Evolutionary conservation across 345 rosid genomes (phyloP).

Genomic region (Hibiscus tridactylites): DNA sequence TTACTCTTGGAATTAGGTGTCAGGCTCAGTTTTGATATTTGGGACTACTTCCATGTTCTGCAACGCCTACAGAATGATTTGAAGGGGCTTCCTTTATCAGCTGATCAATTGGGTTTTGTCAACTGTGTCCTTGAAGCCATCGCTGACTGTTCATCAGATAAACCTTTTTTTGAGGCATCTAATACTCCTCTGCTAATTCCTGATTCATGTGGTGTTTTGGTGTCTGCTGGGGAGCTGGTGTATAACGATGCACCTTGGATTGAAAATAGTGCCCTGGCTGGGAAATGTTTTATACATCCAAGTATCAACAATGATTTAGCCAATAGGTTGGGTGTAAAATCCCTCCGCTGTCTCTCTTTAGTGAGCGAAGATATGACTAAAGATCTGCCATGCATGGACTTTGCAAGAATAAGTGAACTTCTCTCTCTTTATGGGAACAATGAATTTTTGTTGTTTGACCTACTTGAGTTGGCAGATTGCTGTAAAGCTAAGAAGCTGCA

Average conservation of each 20-base stretch:
- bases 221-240: slow-evolving; percentile 53
- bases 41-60: slow-evolving; percentile 71
- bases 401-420: slow-evolving; percentile 66
- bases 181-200: slow-evolving; percentile 55
- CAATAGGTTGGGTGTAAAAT: slow-evolving; percentile 71
- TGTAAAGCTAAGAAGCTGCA: slow-evolving; percentile 75
- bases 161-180: slow-evolving; percentile 42
- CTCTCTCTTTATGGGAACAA: slow-evolving; percentile 60
- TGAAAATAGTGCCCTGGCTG: slow-evolving; percentile 48
- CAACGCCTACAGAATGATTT: slow-evolving; percentile 58
- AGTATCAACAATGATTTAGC: slow-evolving; percentile 82
- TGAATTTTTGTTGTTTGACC: slow-evolving; percentile 80
- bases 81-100: slow-evolving; percentile 49
- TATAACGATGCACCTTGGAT: slow-evolving; percentile 99
- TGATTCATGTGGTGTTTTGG: slow-evolving; percentile 60
- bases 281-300: slow-evolving; percentile 74
- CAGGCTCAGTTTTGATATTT: slow-evolving; percentile 64
- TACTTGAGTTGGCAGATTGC: slow-evolving; percentile 95
- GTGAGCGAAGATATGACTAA: slow-evolving; percentile 69
- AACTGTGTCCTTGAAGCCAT: slow-evolving; percentile 80
- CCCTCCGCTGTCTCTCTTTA: slow-evolving; percentile 73
- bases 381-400: slow-evolving; percentile 95
- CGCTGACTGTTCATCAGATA: slow-evolving; percentile 55
- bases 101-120: slow-evolving; percentile 71
- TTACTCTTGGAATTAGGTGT: slow-evolving; percentile 80